Evolutionary conservation across 163 green algal species (phyloP), one percentile per base, ranked within the genome.

Genomic region (Smithsoniella earleae): DNA sequence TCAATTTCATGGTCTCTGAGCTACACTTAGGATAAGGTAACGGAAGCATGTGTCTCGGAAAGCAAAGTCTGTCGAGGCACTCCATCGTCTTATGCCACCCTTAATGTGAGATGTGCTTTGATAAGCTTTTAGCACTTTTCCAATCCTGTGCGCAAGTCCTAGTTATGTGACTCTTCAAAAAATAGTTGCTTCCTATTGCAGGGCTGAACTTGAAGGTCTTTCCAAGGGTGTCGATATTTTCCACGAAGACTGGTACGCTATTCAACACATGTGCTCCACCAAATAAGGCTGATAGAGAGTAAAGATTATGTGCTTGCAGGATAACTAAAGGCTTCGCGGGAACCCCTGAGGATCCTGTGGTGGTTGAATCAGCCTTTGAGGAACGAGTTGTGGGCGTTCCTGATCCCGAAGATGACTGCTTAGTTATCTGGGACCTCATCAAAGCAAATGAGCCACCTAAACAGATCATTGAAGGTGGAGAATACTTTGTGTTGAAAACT

Each of bases 401-500:
- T 10, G 88, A 95, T 75, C 88, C 87, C 3, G 86, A 92, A 64
- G 88, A 95, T 75, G 88, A 95, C 79, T 90, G 80, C 31, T 84
- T 89, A 62, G 81, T 92, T 30, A 45, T 81, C 22, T 95, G 88
- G 88, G 86, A 85, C 37, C 77, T 83, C 18, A 84, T 95, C 36
- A 77, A 89, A 78, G 85, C 89, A 36, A 83, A 84, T 18, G 74
- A 90, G 58, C 79, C 86, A 16, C 87, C 88, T 20, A 91, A 88
- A 78, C 84, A 92, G 78, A 87, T 95, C 58, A 84, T 93, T 18
- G 87, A 93, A 74, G 85, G 82, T 49, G 85, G 86, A 13, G 88
- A 95, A 73, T 95, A 86, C 76, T 95, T 95, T 80, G 79, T 93
- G 28, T 75, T 93, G 33, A 91, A 93, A 44, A 80, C 49, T 33